Conservation (phyloP, 2,329 filamentous ascomycete species). For the Sphaerulina populicola region DNA sequence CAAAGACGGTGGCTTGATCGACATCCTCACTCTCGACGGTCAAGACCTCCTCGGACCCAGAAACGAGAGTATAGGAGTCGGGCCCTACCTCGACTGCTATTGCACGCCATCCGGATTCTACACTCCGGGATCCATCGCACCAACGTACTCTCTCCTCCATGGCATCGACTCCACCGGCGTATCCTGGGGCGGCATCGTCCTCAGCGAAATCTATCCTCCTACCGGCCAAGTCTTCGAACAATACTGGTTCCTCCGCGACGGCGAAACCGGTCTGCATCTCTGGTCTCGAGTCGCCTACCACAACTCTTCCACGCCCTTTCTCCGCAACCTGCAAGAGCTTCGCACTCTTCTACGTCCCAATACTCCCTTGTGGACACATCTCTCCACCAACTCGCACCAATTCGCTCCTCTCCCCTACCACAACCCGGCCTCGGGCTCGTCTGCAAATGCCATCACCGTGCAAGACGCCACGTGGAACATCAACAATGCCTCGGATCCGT, state of each 20-base stretch:
- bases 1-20: constrained; percentile 39
- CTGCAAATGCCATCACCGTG: constrained; percentile 35
- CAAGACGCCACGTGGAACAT: constrained; percentile 59
- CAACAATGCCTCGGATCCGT: constrained; percentile 46
- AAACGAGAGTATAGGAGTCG: constrained; percentile 35
- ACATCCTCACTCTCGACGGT: constrained; percentile 39
- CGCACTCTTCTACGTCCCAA: constrained; percentile 55
- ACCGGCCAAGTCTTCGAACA: constrained; percentile 55
- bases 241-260: constrained; percentile 57
- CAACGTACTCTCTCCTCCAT: constrained; percentile 45
- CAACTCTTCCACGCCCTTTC: constrained; percentile 49
- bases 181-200: constrained; percentile 50
- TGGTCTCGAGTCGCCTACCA: constrained; percentile 54
- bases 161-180: constrained; percentile 46
- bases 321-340: constrained; percentile 54
- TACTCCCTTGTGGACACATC: constrained; percentile 53
- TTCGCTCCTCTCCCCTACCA: constrained; percentile 47
- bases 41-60: constrained; percentile 47
- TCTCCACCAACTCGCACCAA: constrained; percentile 50
- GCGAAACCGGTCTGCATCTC: constrained; percentile 54
- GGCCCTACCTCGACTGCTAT: constrained; percentile 57
- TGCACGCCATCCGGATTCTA: constrained; percentile 53
- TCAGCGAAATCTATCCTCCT: constrained; percentile 51
- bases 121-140: constrained; percentile 47
- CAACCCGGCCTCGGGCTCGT: constrained; percentile 34